Conservation (phyloP, 2,329 filamentous ascomycete genomes). For the Hymenoscyphus fraxineus region DNA sequence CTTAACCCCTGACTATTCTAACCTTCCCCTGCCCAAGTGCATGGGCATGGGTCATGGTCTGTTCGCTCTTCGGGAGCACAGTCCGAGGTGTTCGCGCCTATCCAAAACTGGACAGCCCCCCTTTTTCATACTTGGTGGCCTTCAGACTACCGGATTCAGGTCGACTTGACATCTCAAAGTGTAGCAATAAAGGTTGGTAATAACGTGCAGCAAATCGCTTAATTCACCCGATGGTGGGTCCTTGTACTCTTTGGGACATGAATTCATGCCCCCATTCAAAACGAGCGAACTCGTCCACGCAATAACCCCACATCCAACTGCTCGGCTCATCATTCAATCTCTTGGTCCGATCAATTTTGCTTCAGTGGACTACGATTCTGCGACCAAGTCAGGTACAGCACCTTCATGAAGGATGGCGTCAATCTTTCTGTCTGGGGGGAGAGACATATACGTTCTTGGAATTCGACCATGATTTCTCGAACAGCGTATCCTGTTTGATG, state of each 20-base stretch:
- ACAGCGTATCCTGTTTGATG: neutral
- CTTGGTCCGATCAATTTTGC: neutral
- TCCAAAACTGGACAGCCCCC: neutral
- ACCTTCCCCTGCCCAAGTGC: slow-evolving; percentile 1
- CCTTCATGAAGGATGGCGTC: neutral
- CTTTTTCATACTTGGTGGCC: neutral
- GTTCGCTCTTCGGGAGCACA: neutral
- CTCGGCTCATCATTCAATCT: neutral
- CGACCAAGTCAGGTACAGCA: neutral
- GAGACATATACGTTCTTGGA: neutral
- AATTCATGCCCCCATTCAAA: neutral
- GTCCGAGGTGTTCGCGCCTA: neutral
- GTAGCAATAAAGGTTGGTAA: neutral
- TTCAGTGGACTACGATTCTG: neutral
- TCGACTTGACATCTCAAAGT: neutral
- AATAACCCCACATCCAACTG: neutral
- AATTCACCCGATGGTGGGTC: neutral
- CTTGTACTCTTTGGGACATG: neutral
- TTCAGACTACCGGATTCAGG: neutral
- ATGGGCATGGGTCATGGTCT: slow-evolving; percentile 4
- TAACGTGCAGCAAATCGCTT: neutral
- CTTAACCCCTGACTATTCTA: neutral
- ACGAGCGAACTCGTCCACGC: neutral
- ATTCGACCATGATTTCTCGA: neutral
- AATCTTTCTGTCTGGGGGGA: neutral